Percentiles rank a stretch among this genome's conserved stretches.
These are phyloP conservation scores for Rhododendron griersonianum DNA, from an alignment of 148 eudicot genomes.

Conservation along the genomic window DNA sequence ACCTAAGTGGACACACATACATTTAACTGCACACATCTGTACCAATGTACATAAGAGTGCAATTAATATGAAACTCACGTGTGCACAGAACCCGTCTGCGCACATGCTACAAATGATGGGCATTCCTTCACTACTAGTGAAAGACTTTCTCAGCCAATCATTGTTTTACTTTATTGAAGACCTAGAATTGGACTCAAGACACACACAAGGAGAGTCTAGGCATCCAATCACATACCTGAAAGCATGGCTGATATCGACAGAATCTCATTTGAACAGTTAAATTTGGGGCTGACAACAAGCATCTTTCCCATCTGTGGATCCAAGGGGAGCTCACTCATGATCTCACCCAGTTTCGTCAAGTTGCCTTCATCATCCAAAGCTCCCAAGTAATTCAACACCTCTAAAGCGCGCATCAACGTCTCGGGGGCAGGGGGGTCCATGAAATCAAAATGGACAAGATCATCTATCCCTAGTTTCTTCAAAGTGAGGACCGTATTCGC, in stretches of 20 bases:
- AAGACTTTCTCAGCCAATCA: slow-evolving; percentile 18
- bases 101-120: slow-evolving; percentile 16
- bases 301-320: slow-evolving; percentile 91
- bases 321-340: slow-evolving; percentile 85
- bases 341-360: slow-evolving; percentile 71
- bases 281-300: slow-evolving; percentile 77
- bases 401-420: slow-evolving; percentile 85
- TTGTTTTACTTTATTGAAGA: not conserved
- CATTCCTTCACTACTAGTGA: slow-evolving; percentile 17
- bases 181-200: slow-evolving; percentile 12
- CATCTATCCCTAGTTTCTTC: slow-evolving; percentile 93
- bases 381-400: slow-evolving; percentile 80
- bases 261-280: slow-evolving; percentile 77
- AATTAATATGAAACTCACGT: slow-evolving; percentile 14
- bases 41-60: slow-evolving; percentile 24
- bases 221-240: slow-evolving; percentile 46
- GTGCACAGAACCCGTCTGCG: slow-evolving; percentile 20
- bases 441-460: slow-evolving; percentile 89
- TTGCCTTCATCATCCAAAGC: slow-evolving; percentile 92
- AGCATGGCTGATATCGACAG: slow-evolving; percentile 91
- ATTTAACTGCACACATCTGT: slow-evolving; percentile 32
- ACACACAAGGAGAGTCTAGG: not conserved
- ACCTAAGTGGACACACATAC: slow-evolving; percentile 44
- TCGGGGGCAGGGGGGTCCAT: slow-evolving; percentile 97
- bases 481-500: slow-evolving; percentile 81